Evolutionary conservation across 1,284 basidiomycete genomes (phyloP), one percentile per base, ranked within the genome.

Genomic region (Inonotus hispidus): DNA sequence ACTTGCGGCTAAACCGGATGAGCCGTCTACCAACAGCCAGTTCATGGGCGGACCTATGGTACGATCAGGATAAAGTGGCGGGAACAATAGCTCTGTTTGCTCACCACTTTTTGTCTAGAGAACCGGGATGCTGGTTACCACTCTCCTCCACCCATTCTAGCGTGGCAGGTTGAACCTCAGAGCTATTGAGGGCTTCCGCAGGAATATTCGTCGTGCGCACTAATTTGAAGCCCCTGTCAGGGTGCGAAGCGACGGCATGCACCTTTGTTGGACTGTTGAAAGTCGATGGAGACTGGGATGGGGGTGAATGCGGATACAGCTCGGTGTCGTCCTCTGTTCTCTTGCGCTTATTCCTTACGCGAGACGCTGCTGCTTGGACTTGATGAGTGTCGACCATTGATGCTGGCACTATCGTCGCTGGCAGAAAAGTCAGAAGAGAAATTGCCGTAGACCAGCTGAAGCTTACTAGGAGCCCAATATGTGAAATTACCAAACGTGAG

Each of bases 401-500:
- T 27, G 62, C 25, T 16, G 53, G 64, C 16, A 27, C 53, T 14
- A 57, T 41, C 38, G 58, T 55, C 13, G 25, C 56, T 58, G 53
- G 29, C 56, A 27, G 46, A 21, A 27, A 52, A 13, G 45, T 19
- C 38, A 38, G n/a, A 41, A 21, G 37, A 53, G 27, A 10, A 37
- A 47, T 23, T 35, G 50, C 50, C 56, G 10, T 23, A 32, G 41
- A n/a, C 16, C 25, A 45, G 43, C 35, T 16, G 16, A 58, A 52
- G 74, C 78, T 63, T 59, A 84, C 85, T 75, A 23, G 74, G 65
- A 13, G 76, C 70, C 73, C 77, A 80, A 66, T 88, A 90, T n/a
- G 80, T 77, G 75, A 93, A 86, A 69, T 85, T 77, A 68, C 90
- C 84, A 75, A 92, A 84, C 39, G 82, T 76, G 59, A 84, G 77